Evolutionary conservation across 2,329 filamentous ascomycete species (phyloP).

Genomic region (Pleoardoris graminearum): DNA sequence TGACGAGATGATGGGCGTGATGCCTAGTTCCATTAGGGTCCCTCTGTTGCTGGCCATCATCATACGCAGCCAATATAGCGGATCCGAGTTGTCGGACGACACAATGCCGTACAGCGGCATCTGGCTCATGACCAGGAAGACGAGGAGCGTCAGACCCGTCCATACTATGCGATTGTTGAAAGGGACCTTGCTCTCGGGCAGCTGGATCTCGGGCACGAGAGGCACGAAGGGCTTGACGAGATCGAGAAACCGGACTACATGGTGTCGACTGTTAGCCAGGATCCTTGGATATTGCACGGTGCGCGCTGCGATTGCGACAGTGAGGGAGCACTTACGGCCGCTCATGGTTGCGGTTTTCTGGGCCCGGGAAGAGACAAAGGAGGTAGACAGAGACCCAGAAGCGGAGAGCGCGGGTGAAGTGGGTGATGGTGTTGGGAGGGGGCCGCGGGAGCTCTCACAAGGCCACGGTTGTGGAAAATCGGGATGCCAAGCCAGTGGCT

Average conservation of each 20-base stretch:
- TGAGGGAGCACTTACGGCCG: conserved; percentile 56
- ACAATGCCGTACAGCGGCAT: conserved; percentile 97
- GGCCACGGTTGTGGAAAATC: conserved; percentile 28
- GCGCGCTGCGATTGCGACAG: conserved; percentile 30
- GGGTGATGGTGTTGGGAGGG: conserved; percentile 35
- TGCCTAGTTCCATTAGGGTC: conserved; percentile 91
- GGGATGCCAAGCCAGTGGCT: not conserved
- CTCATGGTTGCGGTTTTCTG: conserved; percentile 57
- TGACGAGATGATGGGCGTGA: conserved; percentile 98
- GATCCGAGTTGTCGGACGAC: conserved; percentile 92
- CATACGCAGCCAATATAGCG: conserved; percentile 99
- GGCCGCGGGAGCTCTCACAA: conserved; percentile 33
- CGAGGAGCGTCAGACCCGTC: conserved; percentile 75
- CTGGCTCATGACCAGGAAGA: conserved; percentile 99
- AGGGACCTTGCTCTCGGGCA: conserved; percentile 93
- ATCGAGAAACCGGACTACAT: conserved; percentile 94
- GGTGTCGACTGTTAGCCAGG: conserved; percentile 27
- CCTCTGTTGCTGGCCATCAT: conserved; percentile 99
- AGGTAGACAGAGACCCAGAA: conserved; percentile 37
- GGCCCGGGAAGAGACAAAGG: conserved; percentile 38
- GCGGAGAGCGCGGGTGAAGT: conserved; percentile 27
- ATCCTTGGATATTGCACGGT: conserved; percentile 8
- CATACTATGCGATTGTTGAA: conserved; percentile 80
- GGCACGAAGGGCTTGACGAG: conserved; percentile 99
- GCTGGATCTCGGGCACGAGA: conserved; percentile 90